Evolutionary conservation across 257 asterid species (phyloP).

Genomic region (Linderniella brevidens): DNA sequence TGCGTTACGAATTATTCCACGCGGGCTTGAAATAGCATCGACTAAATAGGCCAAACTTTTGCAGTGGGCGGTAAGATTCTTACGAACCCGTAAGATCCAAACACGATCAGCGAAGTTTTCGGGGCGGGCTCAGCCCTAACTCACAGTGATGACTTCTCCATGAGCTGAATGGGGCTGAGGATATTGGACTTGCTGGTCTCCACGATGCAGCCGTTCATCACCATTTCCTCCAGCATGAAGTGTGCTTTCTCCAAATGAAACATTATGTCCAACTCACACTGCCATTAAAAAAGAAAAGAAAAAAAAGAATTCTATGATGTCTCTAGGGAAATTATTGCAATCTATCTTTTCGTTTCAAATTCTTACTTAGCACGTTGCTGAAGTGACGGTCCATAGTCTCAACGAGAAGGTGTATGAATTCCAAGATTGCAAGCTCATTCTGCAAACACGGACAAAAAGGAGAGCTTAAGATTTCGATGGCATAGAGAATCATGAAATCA

Average conservation of each 20-base stretch:
- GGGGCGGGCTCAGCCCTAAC: too few species aligned
- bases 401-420: constrained; percentile 83
- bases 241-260: constrained; percentile 96
- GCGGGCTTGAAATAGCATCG: too few species aligned
- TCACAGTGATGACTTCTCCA: constrained; percentile 3
- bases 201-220: constrained; percentile 82
- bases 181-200: constrained; percentile 81
- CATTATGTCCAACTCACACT: constrained; percentile 23
- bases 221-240: constrained; percentile 99
- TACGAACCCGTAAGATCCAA: too few species aligned
- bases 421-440: constrained; percentile 96
- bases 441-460: too few species aligned
- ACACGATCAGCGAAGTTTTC: too few species aligned
- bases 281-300: background rate
- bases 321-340: background rate
- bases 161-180: constrained; percentile 2
- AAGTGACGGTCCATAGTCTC: constrained; percentile 99
- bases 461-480: too few species aligned
- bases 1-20: too few species aligned
- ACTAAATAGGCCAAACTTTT: too few species aligned
- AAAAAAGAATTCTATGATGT: background rate
- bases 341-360: background rate
- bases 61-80: too few species aligned
- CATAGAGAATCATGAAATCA: too few species aligned
- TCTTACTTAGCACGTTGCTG: constrained; percentile 90